These are phyloP conservation scores for Austroboletus festivus DNA, from an alignment of 768 basidiomycete species.

Conservation along the genomic window DNA sequence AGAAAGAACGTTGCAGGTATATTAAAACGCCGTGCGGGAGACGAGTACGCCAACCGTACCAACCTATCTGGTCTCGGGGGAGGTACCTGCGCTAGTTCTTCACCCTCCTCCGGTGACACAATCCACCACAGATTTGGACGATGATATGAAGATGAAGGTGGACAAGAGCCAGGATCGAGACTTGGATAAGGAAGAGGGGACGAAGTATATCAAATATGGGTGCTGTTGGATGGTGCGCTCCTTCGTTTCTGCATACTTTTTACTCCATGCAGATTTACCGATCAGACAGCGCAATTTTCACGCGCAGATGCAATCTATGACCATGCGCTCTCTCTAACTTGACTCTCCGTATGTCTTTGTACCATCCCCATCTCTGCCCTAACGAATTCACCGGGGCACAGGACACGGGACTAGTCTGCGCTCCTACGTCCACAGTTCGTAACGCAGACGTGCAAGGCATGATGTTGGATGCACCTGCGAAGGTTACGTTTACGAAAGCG, in stretches of 20 bases:
- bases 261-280: not conserved
- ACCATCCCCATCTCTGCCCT: not conserved
- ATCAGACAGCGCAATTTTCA: conserved; percentile 49
- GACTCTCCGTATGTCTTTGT: conserved; percentile 40
- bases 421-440: conserved; percentile 31
- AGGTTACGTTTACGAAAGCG: conserved; percentile 3
- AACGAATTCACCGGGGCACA: conserved; percentile 20
- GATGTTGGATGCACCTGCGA: conserved; percentile 35
- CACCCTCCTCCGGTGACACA: conserved; percentile 18
- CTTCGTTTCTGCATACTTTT: not conserved
- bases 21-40: conserved; percentile 44
- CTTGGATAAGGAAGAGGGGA: conserved; percentile 39
- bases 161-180: too few species aligned
- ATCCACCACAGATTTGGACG: conserved; percentile 42
- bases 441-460: conserved; percentile 33
- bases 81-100: conserved; percentile 30
- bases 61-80: conserved; percentile 72
- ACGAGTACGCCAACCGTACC: conserved; percentile 39
- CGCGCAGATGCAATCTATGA: conserved; percentile 57
- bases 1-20: conserved; percentile 60
- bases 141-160: too few species aligned
- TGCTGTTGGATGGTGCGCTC: conserved; percentile 59
- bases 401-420: conserved; percentile 45
- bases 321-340: conserved; percentile 70
- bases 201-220: conserved; percentile 42